Conservation (phyloP, 140 eudicot species). For the Senecio squalidus region DNA sequence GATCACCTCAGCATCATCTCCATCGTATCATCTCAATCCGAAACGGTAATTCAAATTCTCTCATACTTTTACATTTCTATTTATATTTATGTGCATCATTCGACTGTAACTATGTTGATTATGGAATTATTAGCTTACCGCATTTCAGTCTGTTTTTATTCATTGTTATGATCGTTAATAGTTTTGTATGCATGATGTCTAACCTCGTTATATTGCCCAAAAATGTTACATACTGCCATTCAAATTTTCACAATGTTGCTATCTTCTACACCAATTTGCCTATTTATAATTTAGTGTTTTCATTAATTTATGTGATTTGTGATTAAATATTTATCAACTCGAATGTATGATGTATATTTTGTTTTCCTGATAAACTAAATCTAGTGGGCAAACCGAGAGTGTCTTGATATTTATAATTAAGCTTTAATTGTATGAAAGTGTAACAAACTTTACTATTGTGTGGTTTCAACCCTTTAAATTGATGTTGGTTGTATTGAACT, state of each 20-base stretch:
- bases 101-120: not conserved
- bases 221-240: not conserved
- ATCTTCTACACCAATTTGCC: too few relatives aligned
- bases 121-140: constrained; percentile 1
- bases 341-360: too few relatives aligned
- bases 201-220: not conserved
- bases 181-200: not conserved
- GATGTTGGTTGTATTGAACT: too few relatives aligned
- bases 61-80: not conserved
- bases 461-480: too few relatives aligned
- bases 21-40: constrained; percentile 8
- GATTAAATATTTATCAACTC: too few relatives aligned
- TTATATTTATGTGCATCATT: constrained; percentile 4
- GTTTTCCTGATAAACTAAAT: too few relatives aligned
- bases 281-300: too few relatives aligned
- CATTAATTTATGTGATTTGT: too few relatives aligned
- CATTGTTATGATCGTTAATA: not conserved
- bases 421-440: too few relatives aligned
- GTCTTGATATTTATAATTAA: too few relatives aligned
- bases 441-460: too few relatives aligned
- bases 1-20: constrained; percentile 14
- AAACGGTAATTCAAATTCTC: constrained; percentile 16
- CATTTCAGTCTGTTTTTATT: not conserved
- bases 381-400: too few relatives aligned
- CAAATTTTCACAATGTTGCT: not conserved